Evolutionary conservation across 768 basidiomycete species (phyloP), one percentile per base, ranked within the genome.

Genomic region (Dendrothele bispora): DNA sequence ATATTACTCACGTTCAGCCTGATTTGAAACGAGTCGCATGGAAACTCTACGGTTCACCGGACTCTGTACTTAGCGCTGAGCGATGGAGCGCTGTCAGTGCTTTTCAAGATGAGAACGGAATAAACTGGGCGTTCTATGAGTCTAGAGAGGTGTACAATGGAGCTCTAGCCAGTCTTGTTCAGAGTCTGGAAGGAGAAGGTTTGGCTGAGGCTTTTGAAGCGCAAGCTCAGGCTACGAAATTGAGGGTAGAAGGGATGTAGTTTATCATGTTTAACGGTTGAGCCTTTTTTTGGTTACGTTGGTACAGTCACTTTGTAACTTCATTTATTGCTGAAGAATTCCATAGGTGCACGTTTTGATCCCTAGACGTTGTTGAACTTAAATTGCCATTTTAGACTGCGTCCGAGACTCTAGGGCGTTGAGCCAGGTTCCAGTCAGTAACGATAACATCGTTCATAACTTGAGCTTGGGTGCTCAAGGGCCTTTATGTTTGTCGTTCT

Each of bases 41-140:
- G 68, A 55, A 42, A 38, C 27, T 52, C 30, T 52, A 58, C 47
- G n/a, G n/a, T n/a, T 35, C 65, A 12, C 62, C 66, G n/a, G 29
- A 52, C 18, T 51, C 53, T 43, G 30, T 66, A 34, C 49, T 69
- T 28, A 50, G 52, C 29, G 57, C 64, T 8, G 61, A 65, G 44
- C 59, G 67, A 25, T 63, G 61, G 61, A 59, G 60, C 46, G 62
- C 54, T 37, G 41, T 66, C 42, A 66, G 61, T 44, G 48, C 40
- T 20, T 29, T 50, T 21, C 43, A 55, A 21, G n/a, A n/a, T n/a
- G 51, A 54, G 11, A 42, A 40, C n/a, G 32, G 35, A n/a, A 58
- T 55, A 14, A 55, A 52, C 24, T 51, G 56, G 50, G 64, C 63
- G 40, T 62, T 55, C 36, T 69, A 68, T 43, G 67, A 69, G 49